Evolutionary conservation across 208 protist genomes (phyloP), one percentile per base, ranked within the genome.

Genomic region (Histomonas meleagridis): DNA sequence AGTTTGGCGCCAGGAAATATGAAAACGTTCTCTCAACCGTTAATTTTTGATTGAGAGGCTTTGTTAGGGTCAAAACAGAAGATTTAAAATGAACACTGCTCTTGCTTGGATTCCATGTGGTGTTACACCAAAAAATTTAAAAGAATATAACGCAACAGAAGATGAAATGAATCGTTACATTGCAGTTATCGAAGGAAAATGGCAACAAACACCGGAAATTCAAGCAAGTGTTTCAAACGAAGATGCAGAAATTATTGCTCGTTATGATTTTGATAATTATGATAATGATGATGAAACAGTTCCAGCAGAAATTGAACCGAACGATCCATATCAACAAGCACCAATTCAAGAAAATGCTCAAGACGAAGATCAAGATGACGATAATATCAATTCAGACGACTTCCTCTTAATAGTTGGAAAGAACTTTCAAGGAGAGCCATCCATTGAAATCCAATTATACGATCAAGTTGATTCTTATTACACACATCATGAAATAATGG

Each of bases 101-200:
- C 76, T 86, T 55, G 40, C 76, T 55, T 86, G 76, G 76, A 86
- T 86, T 86, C 76, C 76, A 21, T 46, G 76, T 18, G 76, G 76
- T 38, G 46, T 86, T 86, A 86, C 76, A 38, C 76, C 76, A 0
- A 16, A 14, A 51, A 28, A 35, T 4, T 28, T 86, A 2, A 26
- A 43, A 46, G 10, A 9, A 32, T 43, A 40, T 10, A 46, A 55
- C 18, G 46, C 23, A 12, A 55, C 51, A 26, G 76, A 86, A 26
- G 76, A 51, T 21, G 46, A 51, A 46, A 18, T 86, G 7, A 40
- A 86, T 16, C 23, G 46, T n/a, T 86, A 86, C 55, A 18, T 86
- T n/a, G 26, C 18, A 51, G 32, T 86, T 10, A 32, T 86, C 28
- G 26, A 86, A 86, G 46, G 46, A 18, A 46, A 86, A 7, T 1